Evolutionary conservation across 1,284 basidiomycete genomes (phyloP).

Genomic region (Coniferiporia weirii): DNA sequence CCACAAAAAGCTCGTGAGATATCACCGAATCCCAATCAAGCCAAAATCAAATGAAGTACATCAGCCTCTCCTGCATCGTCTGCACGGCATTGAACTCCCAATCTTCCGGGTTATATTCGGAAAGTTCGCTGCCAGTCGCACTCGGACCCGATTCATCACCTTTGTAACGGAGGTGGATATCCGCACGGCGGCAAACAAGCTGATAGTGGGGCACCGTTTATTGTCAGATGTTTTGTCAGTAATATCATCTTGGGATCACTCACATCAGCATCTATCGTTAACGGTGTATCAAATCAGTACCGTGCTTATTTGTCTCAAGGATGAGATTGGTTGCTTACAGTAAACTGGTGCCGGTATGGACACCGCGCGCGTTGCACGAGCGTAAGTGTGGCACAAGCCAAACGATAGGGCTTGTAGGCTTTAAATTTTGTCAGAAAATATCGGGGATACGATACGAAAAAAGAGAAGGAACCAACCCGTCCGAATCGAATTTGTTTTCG

Average conservation of each 20-base stretch:
- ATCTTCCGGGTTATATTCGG: background rate
- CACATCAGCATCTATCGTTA: constrained; percentile 17
- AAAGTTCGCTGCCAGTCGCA: background rate
- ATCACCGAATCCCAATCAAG: background rate
- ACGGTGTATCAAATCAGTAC: background rate
- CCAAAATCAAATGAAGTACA: constrained; percentile 7
- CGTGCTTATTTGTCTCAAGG: background rate
- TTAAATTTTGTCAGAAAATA: background rate
- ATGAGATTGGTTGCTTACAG: constrained; percentile 22
- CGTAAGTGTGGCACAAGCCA: constrained; percentile 32
- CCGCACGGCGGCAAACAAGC: constrained; percentile 14
- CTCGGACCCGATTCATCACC: background rate
- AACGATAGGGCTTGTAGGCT: constrained; percentile 29
- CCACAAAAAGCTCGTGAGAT: too few relatives aligned
- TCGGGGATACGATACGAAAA: background rate
- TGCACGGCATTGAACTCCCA: constrained; percentile 6
- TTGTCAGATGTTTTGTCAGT: too few relatives aligned
- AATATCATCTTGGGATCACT: background rate
- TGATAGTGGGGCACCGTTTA: background rate
- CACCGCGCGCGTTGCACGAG: constrained; percentile 32
- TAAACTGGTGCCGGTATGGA: constrained; percentile 32
- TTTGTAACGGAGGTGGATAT: constrained; percentile 10
- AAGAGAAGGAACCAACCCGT: constrained; percentile 7
- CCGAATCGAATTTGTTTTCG: constrained; percentile 23
- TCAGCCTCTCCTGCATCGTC: background rate